Base-by-base conservation (phyloP, 352 stramenopile species). In the Phytophthora sojae region DNA sequence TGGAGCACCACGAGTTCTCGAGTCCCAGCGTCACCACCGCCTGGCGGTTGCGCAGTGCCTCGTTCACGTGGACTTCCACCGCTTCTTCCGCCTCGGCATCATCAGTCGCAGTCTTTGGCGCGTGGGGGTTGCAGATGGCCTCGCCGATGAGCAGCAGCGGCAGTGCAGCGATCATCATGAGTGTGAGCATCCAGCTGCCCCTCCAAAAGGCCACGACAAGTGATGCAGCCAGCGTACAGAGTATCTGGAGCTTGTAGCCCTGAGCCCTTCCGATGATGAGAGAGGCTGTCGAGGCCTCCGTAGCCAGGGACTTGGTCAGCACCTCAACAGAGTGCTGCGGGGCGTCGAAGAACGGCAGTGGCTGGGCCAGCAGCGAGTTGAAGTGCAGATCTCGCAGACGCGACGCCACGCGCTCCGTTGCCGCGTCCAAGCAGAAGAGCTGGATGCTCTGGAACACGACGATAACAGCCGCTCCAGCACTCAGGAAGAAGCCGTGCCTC, bases 341-440 rank as follows among this genome's bases (percentile, higher is more conserved):
- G 0, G 68, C 62, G 57, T 97, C 90, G 44, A 96, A 97, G 67
- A 89, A 97, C 0, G 75, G 62, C 50, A 96, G 64, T 9, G 80
- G 73, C 39, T 90, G 82, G 3, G 71, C 76, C 25, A 82, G 57
- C 0, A 90, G 61, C 4, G 83, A 83, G 12, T 55, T 64, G 50
- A 91, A 88, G 52, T 90, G 76, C 23, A 91, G 35, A 37, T 81
- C 72, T 11, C 77, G 74, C 50, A 89, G 71, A 0, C 77, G 67
- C 1, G 80, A 87, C 45, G 76, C 74, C 44, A 88, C 68, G n/a
- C 84, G 84, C 50, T 90, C 82, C n/a, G 73, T 70, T 30, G 82
- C 82, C 29, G 81, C 75, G 55, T 82, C 77, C 52, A 90, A 78
- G 47, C 67, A 81, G 52, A 76, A 85, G 4, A 77, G 69, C 64